Conservation (phyloP, 768 basidiomycete species). For the Leucocoprinus leucothites region DNA sequence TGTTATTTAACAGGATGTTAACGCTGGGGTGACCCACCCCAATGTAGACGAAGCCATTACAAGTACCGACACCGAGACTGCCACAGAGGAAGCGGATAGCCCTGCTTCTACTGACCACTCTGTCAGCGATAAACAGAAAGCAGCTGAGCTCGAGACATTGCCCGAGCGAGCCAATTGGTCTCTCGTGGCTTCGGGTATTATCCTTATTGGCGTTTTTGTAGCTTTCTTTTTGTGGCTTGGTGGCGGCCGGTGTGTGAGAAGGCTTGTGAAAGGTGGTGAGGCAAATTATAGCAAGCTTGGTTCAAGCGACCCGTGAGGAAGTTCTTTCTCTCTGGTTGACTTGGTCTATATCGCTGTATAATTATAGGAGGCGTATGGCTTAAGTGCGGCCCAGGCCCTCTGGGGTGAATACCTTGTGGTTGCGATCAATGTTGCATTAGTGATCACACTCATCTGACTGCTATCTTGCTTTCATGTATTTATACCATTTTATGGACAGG, state of each 20-base stretch:
- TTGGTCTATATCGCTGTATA: not conserved
- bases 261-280: conserved; percentile 33
- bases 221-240: conserved; percentile 51
- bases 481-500: not conserved
- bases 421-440: not conserved
- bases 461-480: too few relatives aligned
- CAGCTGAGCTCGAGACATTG: conserved; percentile 3
- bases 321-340: not conserved
- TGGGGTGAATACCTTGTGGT: not conserved
- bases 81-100: not conserved
- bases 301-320: conserved; percentile 32
- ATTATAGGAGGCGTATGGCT: conserved; percentile 2
- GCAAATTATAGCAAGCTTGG: conserved; percentile 44
- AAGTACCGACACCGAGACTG: conserved; percentile 9
- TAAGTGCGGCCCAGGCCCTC: not conserved
- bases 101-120: not conserved
- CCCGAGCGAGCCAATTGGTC: conserved; percentile 19
- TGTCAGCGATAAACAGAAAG: not conserved
- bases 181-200: conserved; percentile 31
- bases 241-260: conserved; percentile 42
- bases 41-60: conserved; percentile 8
- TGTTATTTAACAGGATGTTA: conserved; percentile 11
- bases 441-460: not conserved
- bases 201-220: conserved; percentile 43
- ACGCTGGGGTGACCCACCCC: not conserved